These are phyloP conservation scores for Oropetium thomaeum DNA, from an alignment of 176 grass and related monocot genomes.

Conservation along the genomic window DNA sequence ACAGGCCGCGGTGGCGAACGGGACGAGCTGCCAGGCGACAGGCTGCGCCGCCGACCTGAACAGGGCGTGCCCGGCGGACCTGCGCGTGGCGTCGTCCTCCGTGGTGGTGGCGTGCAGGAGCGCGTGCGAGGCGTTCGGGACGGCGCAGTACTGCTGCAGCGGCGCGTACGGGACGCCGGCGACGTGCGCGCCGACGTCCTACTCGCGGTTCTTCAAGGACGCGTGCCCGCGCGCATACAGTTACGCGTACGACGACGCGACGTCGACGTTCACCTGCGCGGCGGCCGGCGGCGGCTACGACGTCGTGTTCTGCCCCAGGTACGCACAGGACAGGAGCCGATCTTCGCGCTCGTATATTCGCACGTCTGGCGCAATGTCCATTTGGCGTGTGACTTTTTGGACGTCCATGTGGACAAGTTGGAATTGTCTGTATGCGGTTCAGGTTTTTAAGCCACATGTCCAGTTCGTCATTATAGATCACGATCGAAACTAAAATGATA, in stretches of 20 bases:
- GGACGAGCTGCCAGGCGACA: slow-evolving; percentile 34
- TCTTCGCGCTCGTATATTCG: neutral
- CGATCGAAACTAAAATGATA: neutral
- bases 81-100: neutral
- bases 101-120: slow-evolving; percentile 80
- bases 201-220: slow-evolving; percentile 58
- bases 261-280: slow-evolving; percentile 62
- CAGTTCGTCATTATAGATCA: neutral
- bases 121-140: slow-evolving; percentile 70
- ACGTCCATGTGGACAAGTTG: neutral
- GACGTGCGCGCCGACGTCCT: slow-evolving; percentile 45
- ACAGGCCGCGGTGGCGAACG: neutral
- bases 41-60: slow-evolving; percentile 52
- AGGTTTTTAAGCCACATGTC: too few relatives aligned
- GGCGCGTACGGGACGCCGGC: slow-evolving; percentile 46
- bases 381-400: neutral
- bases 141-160: slow-evolving; percentile 57
- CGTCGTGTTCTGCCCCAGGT: slow-evolving; percentile 66
- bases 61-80: slow-evolving; percentile 42
- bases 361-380: neutral
- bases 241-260: slow-evolving; percentile 67
- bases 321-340: too few relatives aligned
- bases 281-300: slow-evolving; percentile 33
- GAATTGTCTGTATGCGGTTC: neutral
- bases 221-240: slow-evolving; percentile 51